Percentiles rank a stretch among this genome's conserved stretches.
These are phyloP conservation scores for Saccharum officinarum DNA, from an alignment of 176 grass and related monocot genomes.

Conservation along the genomic window DNA sequence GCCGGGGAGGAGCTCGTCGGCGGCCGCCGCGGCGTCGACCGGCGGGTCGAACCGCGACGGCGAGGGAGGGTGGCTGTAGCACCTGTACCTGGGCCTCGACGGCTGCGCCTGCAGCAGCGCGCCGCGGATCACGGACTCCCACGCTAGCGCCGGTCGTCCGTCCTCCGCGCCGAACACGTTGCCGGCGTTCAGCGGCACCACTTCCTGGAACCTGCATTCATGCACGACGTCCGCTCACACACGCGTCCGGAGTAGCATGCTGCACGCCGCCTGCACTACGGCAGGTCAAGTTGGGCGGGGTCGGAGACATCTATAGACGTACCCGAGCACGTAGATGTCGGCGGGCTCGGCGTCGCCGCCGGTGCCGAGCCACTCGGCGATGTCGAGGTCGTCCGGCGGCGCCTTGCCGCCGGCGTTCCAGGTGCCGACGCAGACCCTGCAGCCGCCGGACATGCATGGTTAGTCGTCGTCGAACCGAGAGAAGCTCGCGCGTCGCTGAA, in stretches of 20 bases:
- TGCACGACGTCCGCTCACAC: too few species aligned
- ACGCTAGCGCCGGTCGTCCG: slow-evolving; percentile 58
- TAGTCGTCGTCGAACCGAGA: background rate
- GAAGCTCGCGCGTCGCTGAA: too few species aligned
- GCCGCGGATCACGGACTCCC: slow-evolving; percentile 78
- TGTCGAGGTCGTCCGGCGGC: slow-evolving; percentile 60
- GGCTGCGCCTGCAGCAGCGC: slow-evolving; percentile 51
- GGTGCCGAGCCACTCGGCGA: slow-evolving; percentile 64
- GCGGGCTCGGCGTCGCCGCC: slow-evolving; percentile 63
- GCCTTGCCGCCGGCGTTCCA: slow-evolving; percentile 73
- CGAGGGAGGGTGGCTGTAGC: slow-evolving; percentile 70
- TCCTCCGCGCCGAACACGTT: slow-evolving; percentile 89
- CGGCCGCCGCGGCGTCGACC: background rate
- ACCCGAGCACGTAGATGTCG: slow-evolving; percentile 85
- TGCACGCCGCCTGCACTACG: too few species aligned
- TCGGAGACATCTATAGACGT: too few species aligned
- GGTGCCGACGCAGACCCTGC: slow-evolving; percentile 71
- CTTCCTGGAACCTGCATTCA: slow-evolving; percentile 59
- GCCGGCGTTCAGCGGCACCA: slow-evolving; percentile 89
- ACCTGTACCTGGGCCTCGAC: slow-evolving; percentile 50
- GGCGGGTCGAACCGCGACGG: slow-evolving; percentile 70
- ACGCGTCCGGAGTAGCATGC: too few species aligned
- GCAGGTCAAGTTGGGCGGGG: too few species aligned
- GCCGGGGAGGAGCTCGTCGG: slow-evolving; percentile 50
- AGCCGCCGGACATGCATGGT: background rate